phyloP scores from a whole-genome alignment of 805 yeast species.

The Kockiozyma suomiensis region DNA sequence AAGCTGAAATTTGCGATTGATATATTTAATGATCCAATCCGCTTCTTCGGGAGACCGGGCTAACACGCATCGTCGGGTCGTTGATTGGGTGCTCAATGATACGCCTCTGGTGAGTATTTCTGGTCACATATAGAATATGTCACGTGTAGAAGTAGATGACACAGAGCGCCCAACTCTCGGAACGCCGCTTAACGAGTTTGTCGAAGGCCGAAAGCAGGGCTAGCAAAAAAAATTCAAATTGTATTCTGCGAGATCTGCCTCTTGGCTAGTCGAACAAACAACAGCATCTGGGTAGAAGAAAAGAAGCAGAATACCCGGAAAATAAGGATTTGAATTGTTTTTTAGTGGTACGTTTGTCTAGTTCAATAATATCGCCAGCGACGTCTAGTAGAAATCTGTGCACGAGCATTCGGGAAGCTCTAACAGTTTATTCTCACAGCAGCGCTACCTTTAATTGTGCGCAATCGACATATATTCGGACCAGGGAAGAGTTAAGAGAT shows the following conservation, averaged over 20 bases:
- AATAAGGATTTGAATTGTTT: too few species aligned
- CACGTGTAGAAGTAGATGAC: conserved; percentile 3
- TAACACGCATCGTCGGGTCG: conserved; percentile 6
- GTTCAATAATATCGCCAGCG: too few species aligned
- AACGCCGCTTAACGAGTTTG: conserved; percentile 4
- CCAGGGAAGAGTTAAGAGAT: too few species aligned
- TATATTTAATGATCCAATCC: background rate
- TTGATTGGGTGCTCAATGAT: conserved; percentile 14
- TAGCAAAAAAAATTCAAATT: background rate
- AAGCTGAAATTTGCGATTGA: background rate
- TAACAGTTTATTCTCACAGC: background rate
- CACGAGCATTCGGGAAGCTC: background rate
- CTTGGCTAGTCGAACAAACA: background rate
- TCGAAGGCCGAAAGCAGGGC: background rate
- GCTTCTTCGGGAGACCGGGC: conserved; percentile 6
- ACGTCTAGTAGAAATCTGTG: too few species aligned
- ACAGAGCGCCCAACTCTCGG: background rate
- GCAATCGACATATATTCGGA: too few species aligned
- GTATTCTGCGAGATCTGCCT: too few species aligned
- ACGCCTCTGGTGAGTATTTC: background rate
- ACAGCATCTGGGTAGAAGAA: background rate
- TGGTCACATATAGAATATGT: background rate
- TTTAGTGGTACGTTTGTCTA: too few species aligned
- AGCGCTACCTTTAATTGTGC: too few species aligned
- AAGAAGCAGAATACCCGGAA: too few species aligned